Evolutionary conservation across 352 stramenopile genomes (phyloP).

Genomic region (Phytophthora rubi): DNA sequence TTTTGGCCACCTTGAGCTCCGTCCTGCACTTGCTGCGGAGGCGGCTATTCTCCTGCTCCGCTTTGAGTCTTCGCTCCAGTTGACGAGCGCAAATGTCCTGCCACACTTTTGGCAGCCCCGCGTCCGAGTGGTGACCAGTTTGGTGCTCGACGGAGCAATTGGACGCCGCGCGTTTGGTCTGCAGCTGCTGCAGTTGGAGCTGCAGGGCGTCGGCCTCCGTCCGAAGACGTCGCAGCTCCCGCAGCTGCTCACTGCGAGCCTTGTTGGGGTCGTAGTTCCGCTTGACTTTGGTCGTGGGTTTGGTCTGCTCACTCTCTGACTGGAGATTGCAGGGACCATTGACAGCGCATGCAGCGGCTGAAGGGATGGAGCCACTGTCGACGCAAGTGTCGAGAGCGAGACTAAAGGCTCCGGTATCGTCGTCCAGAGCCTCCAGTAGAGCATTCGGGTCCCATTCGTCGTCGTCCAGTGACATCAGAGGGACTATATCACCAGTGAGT

Average conservation of each 20-base stretch:
- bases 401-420: not conserved
- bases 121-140: not conserved
- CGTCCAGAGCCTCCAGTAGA: not conserved
- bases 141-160: not conserved
- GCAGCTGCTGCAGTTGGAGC: not conserved
- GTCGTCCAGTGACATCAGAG: not conserved
- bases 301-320: not conserved
- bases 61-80: not conserved
- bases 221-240: not conserved
- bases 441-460: not conserved
- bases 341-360: not conserved
- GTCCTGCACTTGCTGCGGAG: not conserved
- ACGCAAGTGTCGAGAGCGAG: not conserved
- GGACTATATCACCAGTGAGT: not conserved
- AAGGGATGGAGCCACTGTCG: not conserved
- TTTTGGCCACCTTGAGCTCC: not conserved
- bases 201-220: not conserved
- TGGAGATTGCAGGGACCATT: no score
- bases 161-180: not conserved
- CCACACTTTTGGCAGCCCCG: not conserved
- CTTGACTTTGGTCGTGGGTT: not conserved
- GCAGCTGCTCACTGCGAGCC: not conserved
- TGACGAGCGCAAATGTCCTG: not conserved
- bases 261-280: slow-evolving; percentile 2
- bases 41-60: not conserved